Base-by-base conservation (phyloP, 2,329 filamentous ascomycete species). In the Neofusicoccum ribis region DNA sequence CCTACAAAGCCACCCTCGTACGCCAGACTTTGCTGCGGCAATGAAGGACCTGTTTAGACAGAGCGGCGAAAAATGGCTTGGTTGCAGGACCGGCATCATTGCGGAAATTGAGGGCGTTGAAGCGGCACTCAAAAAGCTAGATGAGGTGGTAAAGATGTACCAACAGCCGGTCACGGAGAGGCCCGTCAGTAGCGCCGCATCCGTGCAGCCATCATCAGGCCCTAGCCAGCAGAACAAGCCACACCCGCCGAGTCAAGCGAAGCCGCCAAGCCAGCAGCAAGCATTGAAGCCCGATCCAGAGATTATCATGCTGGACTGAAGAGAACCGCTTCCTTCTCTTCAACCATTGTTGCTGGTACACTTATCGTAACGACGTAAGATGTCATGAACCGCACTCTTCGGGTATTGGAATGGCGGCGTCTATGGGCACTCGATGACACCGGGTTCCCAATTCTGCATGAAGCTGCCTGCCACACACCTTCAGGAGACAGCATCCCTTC, bases 71-170 rank as follows among this genome's bases (percentile, higher is more conserved):
- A 65, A 74, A 12, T 81, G 79, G 77, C 71, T 72, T 15, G 80
- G 79, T 0, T 70, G 79, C 11, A 70, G 73, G 1, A 77, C 72
- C 14, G 76, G 78, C 8, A 69, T 80, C 8, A 68, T 81, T 1
- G 76, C 78, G 9, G 69, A 75, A 1, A 65, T 76, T 12, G 70
- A 74, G 14, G 78, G 76, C 1, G 69, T 80, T 12, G 72, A 70
- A 15, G 70, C 73, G 36, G 77, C 76, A 14, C 58, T 83, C 36
- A 67, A 70, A 51, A 73, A 71, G 51, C 69, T 82, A 6, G 73
- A 83, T 65, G 72, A 74, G 27, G 67, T 74, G 23, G 74, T 83
- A 49, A 66, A 63, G 64, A 41, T 43, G 14, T 50, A 49, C 20
- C 63, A 64, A 8, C 46, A 43, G 9, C 63, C 63, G 31, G 43